Evolutionary conservation across 148 eudicot species (phyloP).

Genomic region (Chenopodium suecicum): DNA sequence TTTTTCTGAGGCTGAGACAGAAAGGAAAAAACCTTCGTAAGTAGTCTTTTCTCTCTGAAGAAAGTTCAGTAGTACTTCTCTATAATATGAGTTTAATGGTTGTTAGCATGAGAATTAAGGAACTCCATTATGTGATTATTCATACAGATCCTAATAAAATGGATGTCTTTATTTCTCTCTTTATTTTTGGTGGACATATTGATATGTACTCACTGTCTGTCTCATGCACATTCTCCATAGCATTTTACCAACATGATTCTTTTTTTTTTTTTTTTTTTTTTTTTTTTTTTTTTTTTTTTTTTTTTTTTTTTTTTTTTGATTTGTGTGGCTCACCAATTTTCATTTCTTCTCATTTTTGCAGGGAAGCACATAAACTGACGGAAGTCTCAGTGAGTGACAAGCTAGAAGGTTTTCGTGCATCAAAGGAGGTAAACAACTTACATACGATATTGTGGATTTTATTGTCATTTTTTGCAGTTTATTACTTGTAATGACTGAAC

Average conservation of each 20-base stretch:
- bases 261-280: neutral
- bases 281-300: neutral
- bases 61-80: neutral
- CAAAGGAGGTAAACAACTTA: constrained; percentile 66
- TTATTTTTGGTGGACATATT: neutral
- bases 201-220: neutral
- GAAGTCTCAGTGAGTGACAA: constrained; percentile 95
- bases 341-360: constrained; percentile 27
- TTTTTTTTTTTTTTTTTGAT: neutral
- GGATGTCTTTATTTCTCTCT: neutral
- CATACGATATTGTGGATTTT: neutral
- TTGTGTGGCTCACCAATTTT: neutral
- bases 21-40: constrained; percentile 55
- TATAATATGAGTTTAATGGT: neutral
- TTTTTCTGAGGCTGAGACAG: constrained; percentile 62
- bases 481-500: neutral
- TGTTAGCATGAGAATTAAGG: neutral
- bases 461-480: neutral
- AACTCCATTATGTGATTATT: neutral
- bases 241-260: neutral
- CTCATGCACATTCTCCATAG: neutral
- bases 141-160: neutral
- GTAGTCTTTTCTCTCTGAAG: constrained; percentile 22
- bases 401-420: constrained; percentile 91
- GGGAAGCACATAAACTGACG: constrained; percentile 64